Percentiles rank a stretch among this genome's conserved stretches.
phyloP scores from a whole-genome alignment of 192 early-diverging fungal genomes.

The Linnemannia zychae region DNA sequence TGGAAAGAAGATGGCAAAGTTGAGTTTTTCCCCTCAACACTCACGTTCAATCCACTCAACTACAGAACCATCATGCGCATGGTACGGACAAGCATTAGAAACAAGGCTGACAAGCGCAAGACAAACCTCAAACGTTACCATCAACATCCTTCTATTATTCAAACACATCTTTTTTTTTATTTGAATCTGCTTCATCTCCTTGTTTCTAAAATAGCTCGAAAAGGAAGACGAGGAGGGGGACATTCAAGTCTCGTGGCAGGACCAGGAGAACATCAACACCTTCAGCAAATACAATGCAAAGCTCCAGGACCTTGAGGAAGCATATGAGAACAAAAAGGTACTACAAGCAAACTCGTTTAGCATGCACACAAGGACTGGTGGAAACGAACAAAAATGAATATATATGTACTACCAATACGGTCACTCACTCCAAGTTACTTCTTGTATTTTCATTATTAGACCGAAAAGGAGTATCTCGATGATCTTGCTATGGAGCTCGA shows the following conservation, averaged over 20 bases:
- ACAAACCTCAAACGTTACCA: not conserved
- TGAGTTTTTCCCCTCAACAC: not conserved
- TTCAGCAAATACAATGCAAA: slow-evolving; percentile 90
- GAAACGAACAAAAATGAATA: no score
- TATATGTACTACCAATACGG: no score
- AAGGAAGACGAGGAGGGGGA: slow-evolving; percentile 85
- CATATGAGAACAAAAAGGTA: slow-evolving; percentile 87
- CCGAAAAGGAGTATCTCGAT: slow-evolving; percentile 94
- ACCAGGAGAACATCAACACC: slow-evolving; percentile 95
- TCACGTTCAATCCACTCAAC: not conserved
- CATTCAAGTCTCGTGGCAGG: slow-evolving; percentile 95
- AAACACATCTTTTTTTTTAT: not conserved
- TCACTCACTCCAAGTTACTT: not conserved
- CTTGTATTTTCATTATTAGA: slow-evolving; percentile 41
- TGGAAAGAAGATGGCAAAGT: no score
- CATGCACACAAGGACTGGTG: not conserved
- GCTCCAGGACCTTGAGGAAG: slow-evolving; percentile 82
- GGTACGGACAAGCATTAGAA: slow-evolving; percentile 3
- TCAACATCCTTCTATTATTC: not conserved
- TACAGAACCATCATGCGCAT: slow-evolving; percentile 29
- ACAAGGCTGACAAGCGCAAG: not conserved
- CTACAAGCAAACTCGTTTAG: not conserved
- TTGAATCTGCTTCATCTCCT: not conserved
- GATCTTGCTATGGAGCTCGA: slow-evolving; percentile 95
- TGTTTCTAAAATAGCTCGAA: slow-evolving; percentile 38